A percentile compares a stretch with the other conserved stretches of the same genome.
phyloP scores from a whole-genome alignment of 352 stramenopile genomes.

The Phytophthora chlamydospora region DNA sequence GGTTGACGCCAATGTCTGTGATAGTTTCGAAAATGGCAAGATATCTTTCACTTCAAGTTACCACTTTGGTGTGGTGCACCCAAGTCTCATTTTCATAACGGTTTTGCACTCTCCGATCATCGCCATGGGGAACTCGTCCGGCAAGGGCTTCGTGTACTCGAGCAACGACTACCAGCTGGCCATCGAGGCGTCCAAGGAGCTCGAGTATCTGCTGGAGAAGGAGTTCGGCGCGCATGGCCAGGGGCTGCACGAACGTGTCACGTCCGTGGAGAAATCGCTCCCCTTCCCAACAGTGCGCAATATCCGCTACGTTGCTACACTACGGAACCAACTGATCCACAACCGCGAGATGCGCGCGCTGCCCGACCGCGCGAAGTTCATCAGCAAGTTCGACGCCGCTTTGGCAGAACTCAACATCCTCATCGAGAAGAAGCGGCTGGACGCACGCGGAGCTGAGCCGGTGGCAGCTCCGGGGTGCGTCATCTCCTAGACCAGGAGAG shows the following conservation, averaged over 20 bases:
- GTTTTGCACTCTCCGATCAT: too few relatives aligned
- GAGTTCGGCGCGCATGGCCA: constrained; percentile 72
- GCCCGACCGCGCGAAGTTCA: constrained; percentile 67
- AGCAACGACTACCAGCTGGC: constrained; percentile 84
- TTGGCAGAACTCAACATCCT: constrained; percentile 69
- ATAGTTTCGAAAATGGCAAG: too few relatives aligned
- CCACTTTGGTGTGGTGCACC: too few relatives aligned
- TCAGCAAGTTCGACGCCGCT: constrained; percentile 59
- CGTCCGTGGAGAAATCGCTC: constrained; percentile 48
- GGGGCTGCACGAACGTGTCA: constrained; percentile 79
- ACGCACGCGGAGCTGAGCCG: constrained; percentile 15
- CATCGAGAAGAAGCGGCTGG: constrained; percentile 58
- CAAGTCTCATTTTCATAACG: too few relatives aligned
- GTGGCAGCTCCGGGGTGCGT: constrained; percentile 26
- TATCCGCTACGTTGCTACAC: constrained; percentile 83
- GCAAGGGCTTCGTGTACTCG: constrained; percentile 45
- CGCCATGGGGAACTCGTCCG: constrained; percentile 30
- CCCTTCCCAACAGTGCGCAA: constrained; percentile 56
- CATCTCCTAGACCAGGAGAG: constrained; percentile 28
- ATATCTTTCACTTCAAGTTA: too few relatives aligned
- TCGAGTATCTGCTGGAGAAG: constrained; percentile 69
- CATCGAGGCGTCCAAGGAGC: constrained; percentile 84
- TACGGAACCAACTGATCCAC: constrained; percentile 85
- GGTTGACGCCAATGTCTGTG: too few relatives aligned
- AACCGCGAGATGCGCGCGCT: constrained; percentile 66